These are phyloP conservation scores for Bjerkandera adusta DNA, from an alignment of 1,284 basidiomycete genomes.

Conservation along the genomic window DNA sequence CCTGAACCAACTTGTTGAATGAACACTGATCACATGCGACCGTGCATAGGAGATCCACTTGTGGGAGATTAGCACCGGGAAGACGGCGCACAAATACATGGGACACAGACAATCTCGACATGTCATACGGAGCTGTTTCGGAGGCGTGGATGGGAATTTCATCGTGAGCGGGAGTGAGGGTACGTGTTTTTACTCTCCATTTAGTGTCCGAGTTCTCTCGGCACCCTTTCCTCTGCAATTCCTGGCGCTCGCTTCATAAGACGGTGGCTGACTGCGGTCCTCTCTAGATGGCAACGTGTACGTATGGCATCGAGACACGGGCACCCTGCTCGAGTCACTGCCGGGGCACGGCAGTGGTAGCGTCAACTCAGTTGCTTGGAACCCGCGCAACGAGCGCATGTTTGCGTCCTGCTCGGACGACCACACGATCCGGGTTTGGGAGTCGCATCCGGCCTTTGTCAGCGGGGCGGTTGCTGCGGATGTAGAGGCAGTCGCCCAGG, in stretches of 20 bases:
- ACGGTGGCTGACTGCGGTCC: slow-evolving; percentile 6
- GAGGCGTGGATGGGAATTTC: slow-evolving; percentile 88
- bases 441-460: slow-evolving; percentile 43
- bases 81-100: slow-evolving; percentile 75
- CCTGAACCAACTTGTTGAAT: too few relatives aligned
- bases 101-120: slow-evolving; percentile 82
- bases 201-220: slow-evolving; percentile 1
- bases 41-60: slow-evolving; percentile 78
- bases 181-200: slow-evolving; percentile 33
- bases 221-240: background rate
- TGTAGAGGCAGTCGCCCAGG: slow-evolving; percentile 18
- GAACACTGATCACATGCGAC: slow-evolving; percentile 4
- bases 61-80: slow-evolving; percentile 74
- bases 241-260: slow-evolving; percentile 13
- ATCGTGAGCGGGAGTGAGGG: slow-evolving; percentile 95
- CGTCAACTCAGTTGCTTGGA: slow-evolving; percentile 97
- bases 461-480: slow-evolving; percentile 13
- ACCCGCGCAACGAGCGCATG: slow-evolving; percentile 82
- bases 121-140: slow-evolving; percentile 92
- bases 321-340: slow-evolving; percentile 79
- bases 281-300: slow-evolving; percentile 85
- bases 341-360: slow-evolving; percentile 83
- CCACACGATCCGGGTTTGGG: slow-evolving; percentile 82
- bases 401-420: slow-evolving; percentile 95
- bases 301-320: slow-evolving; percentile 92